Evolutionary conservation across 75 land plant species (phyloP), one percentile per base, ranked within the genome.

Genomic region (Sequoia sempervirens): DNA sequence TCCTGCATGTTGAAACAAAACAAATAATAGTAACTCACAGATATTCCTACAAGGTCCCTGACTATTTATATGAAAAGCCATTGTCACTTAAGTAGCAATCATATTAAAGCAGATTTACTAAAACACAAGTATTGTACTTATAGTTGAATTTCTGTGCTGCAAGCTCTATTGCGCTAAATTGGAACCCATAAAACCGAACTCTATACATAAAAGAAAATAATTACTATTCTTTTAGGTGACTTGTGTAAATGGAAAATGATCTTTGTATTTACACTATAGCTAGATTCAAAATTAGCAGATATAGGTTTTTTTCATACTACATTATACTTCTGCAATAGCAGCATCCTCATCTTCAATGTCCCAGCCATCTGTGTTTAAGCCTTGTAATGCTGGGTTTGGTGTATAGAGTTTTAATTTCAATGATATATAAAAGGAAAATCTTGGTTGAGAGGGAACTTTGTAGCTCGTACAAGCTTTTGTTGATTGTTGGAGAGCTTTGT

Each of bases 1-100:
- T 90, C 90, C 91, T 90, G 90, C 84, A 88, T 14, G 36, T 76
- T 32, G 11, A 81, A 81, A 54, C 54, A 46, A 54, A 53, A 53
- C 56, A 53, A 2, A 15, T 81, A 46, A 70, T 70, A 61, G n/a
- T 20, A 56, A 4, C 61, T 68, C 28, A 64, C 26, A 64, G 8
- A 9, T 28, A 5, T 68, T n/a, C 7, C 11, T 68, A 68, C 8
- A 30, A 32, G 36, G 32, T 12, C 15, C 15, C 73, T 30, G 34
- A 9, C 73, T 32, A 32, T 30, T 70, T 32, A 30, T 32, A 70
- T 32, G 73, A 70, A 70, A 11, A 70, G 36, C 8, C 32, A 70
- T 32, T 70, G 36, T 11, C 36, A 70, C 32, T 70, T 15, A 70
- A 70, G 73, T 32, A 70, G 73, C 12, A 70, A 32, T 32, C 11